A percentile compares a stretch with the other conserved stretches of the same genome.
These are phyloP conservation scores for Neocallimastix lanati DNA, from an alignment of 192 early-diverging fungal genomes.

Conservation along the genomic window DNA sequence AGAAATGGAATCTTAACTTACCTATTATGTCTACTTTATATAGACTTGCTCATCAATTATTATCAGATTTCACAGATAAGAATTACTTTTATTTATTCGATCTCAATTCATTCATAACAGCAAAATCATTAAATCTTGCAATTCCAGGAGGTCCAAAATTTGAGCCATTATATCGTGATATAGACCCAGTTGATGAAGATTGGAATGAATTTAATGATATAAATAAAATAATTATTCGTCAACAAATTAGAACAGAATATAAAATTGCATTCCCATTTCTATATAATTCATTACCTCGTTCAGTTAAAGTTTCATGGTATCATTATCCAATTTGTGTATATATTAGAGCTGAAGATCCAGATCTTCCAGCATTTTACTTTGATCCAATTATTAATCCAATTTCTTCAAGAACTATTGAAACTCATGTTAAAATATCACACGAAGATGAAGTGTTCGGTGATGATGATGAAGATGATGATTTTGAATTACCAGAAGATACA, in stretches of 20 bases:
- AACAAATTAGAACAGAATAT: conserved; percentile 96
- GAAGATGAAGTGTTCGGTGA: conserved; percentile 57
- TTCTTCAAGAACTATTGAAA: conserved; percentile 48
- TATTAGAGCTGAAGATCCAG: conserved; percentile 76
- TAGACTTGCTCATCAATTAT: conserved; percentile 73
- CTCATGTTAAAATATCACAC: conserved; percentile 29
- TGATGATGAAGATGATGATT: conserved; percentile 59
- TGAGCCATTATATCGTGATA: conserved; percentile 90
- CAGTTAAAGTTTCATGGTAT: conserved; percentile 80
- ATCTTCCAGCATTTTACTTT: conserved; percentile 93
- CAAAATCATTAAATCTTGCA: conserved; percentile 93
- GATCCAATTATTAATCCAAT: conserved; percentile 98
- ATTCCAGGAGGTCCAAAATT: conserved; percentile 97
- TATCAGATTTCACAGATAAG: conserved; percentile 83
- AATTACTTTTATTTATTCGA: conserved; percentile 99
- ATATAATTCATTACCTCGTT: conserved; percentile 90
- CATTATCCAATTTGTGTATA: conserved; percentile 83
- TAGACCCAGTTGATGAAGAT: conserved; percentile 91
- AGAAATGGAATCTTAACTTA: conserved; percentile 74
- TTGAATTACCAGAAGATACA: conserved; percentile 61
- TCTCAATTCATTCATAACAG: conserved; percentile 82
- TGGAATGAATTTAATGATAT: conserved; percentile 99
- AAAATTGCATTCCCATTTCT: conserved; percentile 96
- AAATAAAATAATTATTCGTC: conserved; percentile 98
- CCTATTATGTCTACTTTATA: conserved; percentile 90